phyloP scores from a whole-genome alignment of 192 early-diverging fungal genomes.

The Rhizophagus clarus region DNA sequence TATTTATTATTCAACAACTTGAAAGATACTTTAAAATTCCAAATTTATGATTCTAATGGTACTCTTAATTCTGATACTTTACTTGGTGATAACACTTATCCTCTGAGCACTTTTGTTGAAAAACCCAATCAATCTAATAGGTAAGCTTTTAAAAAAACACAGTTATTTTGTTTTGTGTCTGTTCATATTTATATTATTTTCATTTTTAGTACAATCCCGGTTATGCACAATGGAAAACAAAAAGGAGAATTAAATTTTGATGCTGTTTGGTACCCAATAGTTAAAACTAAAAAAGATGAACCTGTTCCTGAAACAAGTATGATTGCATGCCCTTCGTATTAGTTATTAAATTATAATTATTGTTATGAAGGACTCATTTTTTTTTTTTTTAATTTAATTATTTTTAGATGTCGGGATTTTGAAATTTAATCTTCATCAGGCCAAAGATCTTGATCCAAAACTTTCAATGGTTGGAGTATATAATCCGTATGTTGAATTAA shows the following conservation, averaged over 20 bases:
- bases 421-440: conserved; percentile 66
- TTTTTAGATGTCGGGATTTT: conserved; percentile 65
- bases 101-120: conserved; percentile 45
- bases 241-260: conserved; percentile 47
- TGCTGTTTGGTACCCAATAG: conserved; percentile 44
- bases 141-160: conserved; percentile 37
- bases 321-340: neutral
- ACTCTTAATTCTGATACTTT: conserved; percentile 63
- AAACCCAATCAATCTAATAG: conserved; percentile 45
- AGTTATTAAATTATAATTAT: no score
- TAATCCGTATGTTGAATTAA: conserved; percentile 58
- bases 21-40: conserved; percentile 73
- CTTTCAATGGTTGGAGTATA: conserved; percentile 42
- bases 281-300: conserved; percentile 37
- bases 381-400: conserved; percentile 16
- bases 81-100: conserved; percentile 61
- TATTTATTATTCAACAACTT: conserved; percentile 75
- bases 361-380: neutral
- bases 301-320: conserved; percentile 54
- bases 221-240: conserved; percentile 40
- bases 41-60: conserved; percentile 82
- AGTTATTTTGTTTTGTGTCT: neutral
- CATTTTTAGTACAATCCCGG: conserved; percentile 28
- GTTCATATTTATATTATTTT: neutral
- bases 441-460: conserved; percentile 61